Percentiles rank a stretch among this genome's conserved stretches.
Evolutionary conservation across 1,139 yeast species (phyloP).

Genomic region (Blastobotrys buckinghamii): DNA sequence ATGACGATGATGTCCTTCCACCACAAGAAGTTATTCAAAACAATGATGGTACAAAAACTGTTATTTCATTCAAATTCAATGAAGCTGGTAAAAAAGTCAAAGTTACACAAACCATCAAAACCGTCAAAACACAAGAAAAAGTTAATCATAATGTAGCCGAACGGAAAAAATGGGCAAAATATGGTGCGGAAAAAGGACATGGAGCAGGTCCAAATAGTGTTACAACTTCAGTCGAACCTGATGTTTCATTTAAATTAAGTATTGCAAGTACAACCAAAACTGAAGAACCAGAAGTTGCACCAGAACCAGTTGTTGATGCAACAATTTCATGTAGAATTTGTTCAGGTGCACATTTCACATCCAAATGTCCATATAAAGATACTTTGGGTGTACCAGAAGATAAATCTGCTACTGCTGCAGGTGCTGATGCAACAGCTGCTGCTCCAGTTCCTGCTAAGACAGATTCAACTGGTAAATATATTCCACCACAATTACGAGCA

Average conservation of each 20-base stretch:
- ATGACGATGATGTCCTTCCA: conserved; percentile 27
- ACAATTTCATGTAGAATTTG: conserved; percentile 78
- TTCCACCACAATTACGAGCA: conserved; percentile 74
- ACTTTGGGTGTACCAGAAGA: conserved; percentile 58
- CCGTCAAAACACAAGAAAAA: conserved; percentile 68
- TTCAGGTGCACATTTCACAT: conserved; percentile 90
- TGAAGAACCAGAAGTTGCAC: conserved; percentile 41
- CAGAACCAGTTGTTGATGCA: conserved; percentile 42
- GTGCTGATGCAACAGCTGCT: background rate
- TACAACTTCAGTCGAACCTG: conserved; percentile 80
- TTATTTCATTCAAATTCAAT: conserved; percentile 62
- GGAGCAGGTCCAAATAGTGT: conserved; percentile 88
- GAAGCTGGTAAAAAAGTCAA: conserved; percentile 80
- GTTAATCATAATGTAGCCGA: conserved; percentile 49
- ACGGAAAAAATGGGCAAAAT: conserved; percentile 49
- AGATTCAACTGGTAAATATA: conserved; percentile 42
- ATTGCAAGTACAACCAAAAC: conserved; percentile 28
- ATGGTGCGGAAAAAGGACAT: conserved; percentile 73
- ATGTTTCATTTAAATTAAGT: conserved; percentile 41
- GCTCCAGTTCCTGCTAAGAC: conserved; percentile 17
- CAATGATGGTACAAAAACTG: conserved; percentile 85
- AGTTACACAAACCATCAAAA: conserved; percentile 78
- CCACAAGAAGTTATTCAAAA: conserved; percentile 65
- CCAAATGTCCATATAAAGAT: conserved; percentile 94
- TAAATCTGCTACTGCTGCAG: conserved; percentile 35